These are phyloP conservation scores for Yarrowia sp. DNA, from an alignment of 805 yeast species.

Conservation along the genomic window DNA sequence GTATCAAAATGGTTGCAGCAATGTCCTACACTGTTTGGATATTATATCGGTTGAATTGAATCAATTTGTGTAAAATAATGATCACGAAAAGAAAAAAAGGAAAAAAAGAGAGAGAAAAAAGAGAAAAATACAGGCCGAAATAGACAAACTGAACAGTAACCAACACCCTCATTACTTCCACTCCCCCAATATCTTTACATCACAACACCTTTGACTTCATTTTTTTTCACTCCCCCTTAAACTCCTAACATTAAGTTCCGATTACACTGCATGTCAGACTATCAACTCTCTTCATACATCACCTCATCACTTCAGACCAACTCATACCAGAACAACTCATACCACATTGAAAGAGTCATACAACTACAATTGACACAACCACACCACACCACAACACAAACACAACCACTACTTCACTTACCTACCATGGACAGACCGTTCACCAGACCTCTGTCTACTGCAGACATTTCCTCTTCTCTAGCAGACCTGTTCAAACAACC, in stretches of 20 bases:
- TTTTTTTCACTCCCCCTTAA: too few relatives aligned
- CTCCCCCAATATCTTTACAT: too few relatives aligned
- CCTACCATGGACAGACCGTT: slow-evolving; percentile 5
- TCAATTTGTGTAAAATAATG: too few relatives aligned
- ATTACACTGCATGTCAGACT: neutral
- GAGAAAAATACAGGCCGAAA: too few relatives aligned
- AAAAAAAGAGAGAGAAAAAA: too few relatives aligned
- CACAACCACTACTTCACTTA: neutral
- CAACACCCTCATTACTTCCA: too few relatives aligned
- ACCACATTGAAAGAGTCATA: neutral
- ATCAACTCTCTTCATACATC: neutral
- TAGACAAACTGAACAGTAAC: too few relatives aligned
- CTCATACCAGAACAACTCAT: neutral
- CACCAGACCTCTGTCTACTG: neutral
- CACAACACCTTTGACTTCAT: too few relatives aligned
- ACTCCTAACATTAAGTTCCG: neutral
- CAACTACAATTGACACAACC: neutral
- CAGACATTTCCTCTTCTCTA: neutral
- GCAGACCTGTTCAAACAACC: slow-evolving; percentile 1
- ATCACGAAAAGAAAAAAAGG: too few relatives aligned
- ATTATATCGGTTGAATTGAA: too few relatives aligned
- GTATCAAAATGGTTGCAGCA: too few relatives aligned
- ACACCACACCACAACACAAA: neutral
- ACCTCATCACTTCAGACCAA: neutral
- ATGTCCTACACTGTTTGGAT: too few relatives aligned